Conservation (phyloP, 2,329 filamentous ascomycete genomes). For the Talaromyces piceae region DNA sequence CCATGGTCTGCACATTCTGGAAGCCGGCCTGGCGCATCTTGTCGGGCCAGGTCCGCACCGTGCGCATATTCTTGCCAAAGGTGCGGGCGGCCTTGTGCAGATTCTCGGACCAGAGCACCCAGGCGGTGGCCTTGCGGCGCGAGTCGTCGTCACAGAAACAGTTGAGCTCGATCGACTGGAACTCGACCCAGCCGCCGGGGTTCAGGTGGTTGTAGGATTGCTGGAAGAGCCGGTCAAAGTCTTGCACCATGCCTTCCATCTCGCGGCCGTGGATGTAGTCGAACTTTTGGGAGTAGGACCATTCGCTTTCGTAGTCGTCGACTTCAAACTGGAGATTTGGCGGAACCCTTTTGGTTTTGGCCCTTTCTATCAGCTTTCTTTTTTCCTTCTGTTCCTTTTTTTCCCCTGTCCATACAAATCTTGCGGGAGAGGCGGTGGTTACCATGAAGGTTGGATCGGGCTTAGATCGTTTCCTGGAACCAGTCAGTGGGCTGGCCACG, state of each 20-base stretch:
- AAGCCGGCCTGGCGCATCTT: conserved; percentile 21
- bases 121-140: conserved; percentile 9
- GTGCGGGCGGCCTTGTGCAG: conserved; percentile 15
- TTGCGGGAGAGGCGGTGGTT: neutral
- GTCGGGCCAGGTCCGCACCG: conserved; percentile 13
- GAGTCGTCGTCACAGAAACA: conserved; percentile 15
- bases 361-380: neutral
- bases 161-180: conserved; percentile 14
- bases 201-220: conserved; percentile 15
- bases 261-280: conserved; percentile 21
- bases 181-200: conserved; percentile 18
- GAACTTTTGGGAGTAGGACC: conserved; percentile 17
- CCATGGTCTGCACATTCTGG: conserved; percentile 18
- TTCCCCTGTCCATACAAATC: no score
- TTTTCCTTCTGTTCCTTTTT: neutral
- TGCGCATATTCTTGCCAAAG: conserved; percentile 19
- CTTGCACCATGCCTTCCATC: conserved; percentile 16
- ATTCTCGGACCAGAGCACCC: conserved; percentile 14
- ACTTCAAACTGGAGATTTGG: conserved; percentile 21
- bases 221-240: conserved; percentile 17
- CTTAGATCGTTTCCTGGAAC: conserved; percentile 19
- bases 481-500: neutral
- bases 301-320: conserved; percentile 19
- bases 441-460: conserved; percentile 26
- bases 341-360: conserved; percentile 14